Percentiles rank a stretch among this genome's conserved stretches.
phyloP scores from a whole-genome alignment of 2,329 filamentous ascomycete species.

The Fusarium sp. region DNA sequence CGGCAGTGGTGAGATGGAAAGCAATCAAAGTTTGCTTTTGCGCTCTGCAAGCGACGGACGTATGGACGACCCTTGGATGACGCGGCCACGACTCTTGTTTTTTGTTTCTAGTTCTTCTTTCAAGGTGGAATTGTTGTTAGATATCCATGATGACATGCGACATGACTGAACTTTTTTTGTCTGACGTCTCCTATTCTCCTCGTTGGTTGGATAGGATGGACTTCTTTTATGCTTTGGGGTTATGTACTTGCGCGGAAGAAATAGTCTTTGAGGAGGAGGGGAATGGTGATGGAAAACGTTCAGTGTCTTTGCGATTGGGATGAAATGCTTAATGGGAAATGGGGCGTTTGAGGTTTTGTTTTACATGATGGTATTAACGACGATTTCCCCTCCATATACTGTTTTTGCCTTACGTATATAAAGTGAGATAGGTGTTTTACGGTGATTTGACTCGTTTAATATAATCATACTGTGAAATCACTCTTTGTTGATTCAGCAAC shows the following conservation, averaged over 20 bases:
- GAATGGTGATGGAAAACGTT: slow-evolving; percentile 11
- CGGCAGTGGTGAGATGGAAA: slow-evolving; percentile 17
- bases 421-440: background rate
- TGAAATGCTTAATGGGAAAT: background rate
- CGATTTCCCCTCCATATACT: slow-evolving; percentile 5
- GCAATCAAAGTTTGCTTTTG: slow-evolving; percentile 3
- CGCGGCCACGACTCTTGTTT: slow-evolving; percentile 41
- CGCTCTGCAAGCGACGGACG: slow-evolving; percentile 26
- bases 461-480: background rate
- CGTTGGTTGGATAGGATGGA: slow-evolving; percentile 5
- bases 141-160: slow-evolving; percentile 44
- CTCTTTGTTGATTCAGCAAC: background rate
- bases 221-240: slow-evolving; percentile 16
- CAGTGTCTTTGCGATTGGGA: slow-evolving; percentile 8
- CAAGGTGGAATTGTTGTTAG: slow-evolving; percentile 36
- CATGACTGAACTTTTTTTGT: slow-evolving; percentile 35
- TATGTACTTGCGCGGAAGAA: background rate
- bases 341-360: slow-evolving; percentile 23
- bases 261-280: background rate
- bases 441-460: background rate
- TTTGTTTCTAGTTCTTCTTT: slow-evolving; percentile 28
- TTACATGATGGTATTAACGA: slow-evolving; percentile 26
- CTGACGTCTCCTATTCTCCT: slow-evolving; percentile 20
- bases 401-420: background rate
- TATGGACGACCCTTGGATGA: slow-evolving; percentile 32